Evolutionary conservation across 139 green algal species (phyloP), one percentile per base, ranked within the genome.

Genomic region (Tetradesmus lagerheimii): DNA sequence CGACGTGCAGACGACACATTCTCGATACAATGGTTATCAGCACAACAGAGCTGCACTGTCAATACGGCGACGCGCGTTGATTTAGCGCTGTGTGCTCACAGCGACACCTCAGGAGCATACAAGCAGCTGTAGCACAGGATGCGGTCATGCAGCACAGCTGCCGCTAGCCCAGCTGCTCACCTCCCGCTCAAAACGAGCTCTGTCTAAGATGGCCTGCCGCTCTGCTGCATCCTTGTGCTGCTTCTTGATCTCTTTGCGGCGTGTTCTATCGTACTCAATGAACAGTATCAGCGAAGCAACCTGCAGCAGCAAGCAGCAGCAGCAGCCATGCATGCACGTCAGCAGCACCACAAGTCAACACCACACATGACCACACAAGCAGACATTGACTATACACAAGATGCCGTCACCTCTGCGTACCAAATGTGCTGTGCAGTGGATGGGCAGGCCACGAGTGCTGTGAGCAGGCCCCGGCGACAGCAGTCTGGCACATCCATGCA

Each of bases 161-260:
- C 84, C 66, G 11, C 47, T 8, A 12, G 38, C 37, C 4, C 93
- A n/a, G n/a, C n/a, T n/a, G n/a, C n/a, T 77, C 50, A 95, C 93
- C 93, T 95, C 91, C 1, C 93, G 50, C 76, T 95, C 93, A 41
- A 43, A 57, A 16, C 53, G 78, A 0, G 92, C 93, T 18, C 85
- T 67, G 4, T 93, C 89, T n/a, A 92, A 37, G 0, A 92, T 90
- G 9, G 35, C 76, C 80, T 86, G 79, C 77, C 89, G 83, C 43
- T 94, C 93, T 23, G 71, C 66, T 45, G 92, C 90, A 35, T 95
- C 94, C 15, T 93, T 88, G 18, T 78, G 47, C 89, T 96, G 95
- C 45, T 95, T 95, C 0, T 90, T 87, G 20, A 90, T 89, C 35
- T 95, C 94, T 75, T 96, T 96, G 18, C 88, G 80, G 11, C 89